Percentiles rank a stretch among this genome's conserved stretches.
Conservation (phyloP, 805 yeast species). For the Schizosaccharomyces lindneri region DNA sequence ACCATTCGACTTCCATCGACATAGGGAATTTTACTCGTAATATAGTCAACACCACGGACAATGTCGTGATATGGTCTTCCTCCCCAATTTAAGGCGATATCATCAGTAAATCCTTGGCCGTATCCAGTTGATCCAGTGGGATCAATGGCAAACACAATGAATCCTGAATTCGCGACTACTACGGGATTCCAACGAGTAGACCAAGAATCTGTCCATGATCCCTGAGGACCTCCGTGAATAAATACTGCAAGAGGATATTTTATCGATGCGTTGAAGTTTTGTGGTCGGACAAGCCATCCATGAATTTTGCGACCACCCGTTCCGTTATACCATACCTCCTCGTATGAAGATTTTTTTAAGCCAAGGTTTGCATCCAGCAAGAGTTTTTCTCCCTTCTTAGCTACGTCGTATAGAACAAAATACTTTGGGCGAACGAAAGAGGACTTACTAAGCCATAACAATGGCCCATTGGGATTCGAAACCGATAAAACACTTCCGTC, state of each 20-base stretch:
- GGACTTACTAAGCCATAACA: not conserved
- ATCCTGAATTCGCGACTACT: conserved; percentile 11
- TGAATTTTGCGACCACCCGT: conserved; percentile 8
- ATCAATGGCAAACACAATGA: conserved; percentile 9
- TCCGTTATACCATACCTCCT: conserved; percentile 11
- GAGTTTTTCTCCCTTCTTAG: not conserved
- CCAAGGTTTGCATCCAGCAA: not conserved
- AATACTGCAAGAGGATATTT: conserved; percentile 11
- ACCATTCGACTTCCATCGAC: conserved; percentile 9
- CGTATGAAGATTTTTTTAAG: not conserved
- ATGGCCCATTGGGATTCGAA: not conserved
- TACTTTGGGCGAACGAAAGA: not conserved
- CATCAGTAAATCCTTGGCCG: conserved; percentile 10
- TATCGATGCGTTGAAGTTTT: conserved; percentile 6
- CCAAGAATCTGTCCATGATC: conserved; percentile 11
- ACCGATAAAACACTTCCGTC: not conserved
- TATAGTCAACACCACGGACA: conserved; percentile 9
- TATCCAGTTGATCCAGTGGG: conserved; percentile 13
- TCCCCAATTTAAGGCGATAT: conserved; percentile 10
- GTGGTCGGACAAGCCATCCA: conserved; percentile 9
- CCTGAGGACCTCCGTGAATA: conserved; percentile 13
- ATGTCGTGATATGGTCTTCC: conserved; percentile 11
- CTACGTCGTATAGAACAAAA: not conserved
- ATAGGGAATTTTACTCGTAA: conserved; percentile 5
- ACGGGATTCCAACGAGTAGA: conserved; percentile 12